Percentiles rank a stretch among this genome's conserved stretches.
phyloP scores from a whole-genome alignment of 306 rosid genomes.

The Glycine tomentella region DNA sequence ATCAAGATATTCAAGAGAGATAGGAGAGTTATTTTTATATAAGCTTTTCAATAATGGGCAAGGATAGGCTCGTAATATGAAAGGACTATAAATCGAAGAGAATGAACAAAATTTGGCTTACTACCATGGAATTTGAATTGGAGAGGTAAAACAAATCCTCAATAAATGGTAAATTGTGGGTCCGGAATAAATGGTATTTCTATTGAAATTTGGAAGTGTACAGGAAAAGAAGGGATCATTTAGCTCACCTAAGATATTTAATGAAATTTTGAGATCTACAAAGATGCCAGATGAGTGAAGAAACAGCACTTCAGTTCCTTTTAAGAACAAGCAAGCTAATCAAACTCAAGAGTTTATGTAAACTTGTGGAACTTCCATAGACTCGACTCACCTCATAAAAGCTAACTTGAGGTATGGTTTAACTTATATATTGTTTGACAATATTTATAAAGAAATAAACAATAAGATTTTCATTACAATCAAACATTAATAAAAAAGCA shows the following conservation, averaged over 20 bases:
- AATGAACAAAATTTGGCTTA: neutral
- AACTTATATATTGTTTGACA: no score
- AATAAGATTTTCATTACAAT: no score
- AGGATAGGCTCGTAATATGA: neutral
- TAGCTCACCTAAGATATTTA: neutral
- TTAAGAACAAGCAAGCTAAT: neutral
- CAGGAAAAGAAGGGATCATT: neutral
- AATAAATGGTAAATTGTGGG: neutral
- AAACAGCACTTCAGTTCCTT: neutral
- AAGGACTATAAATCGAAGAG: neutral
- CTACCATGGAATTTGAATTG: neutral
- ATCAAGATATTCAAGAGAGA: neutral
- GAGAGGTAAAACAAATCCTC: neutral
- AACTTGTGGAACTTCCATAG: no score
- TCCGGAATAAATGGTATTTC: neutral
- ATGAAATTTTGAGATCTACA: neutral
- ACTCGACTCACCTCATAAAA: no score
- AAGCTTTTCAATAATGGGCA: neutral
- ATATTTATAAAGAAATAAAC: no score
- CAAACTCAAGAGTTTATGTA: no score
- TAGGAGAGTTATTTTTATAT: neutral
- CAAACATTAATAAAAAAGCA: no score
- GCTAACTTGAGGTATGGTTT: no score
- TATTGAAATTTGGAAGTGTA: neutral
- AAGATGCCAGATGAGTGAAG: neutral